phyloP scores from a whole-genome alignment of 179 eudicot species.

The Actinidia polygama region DNA sequence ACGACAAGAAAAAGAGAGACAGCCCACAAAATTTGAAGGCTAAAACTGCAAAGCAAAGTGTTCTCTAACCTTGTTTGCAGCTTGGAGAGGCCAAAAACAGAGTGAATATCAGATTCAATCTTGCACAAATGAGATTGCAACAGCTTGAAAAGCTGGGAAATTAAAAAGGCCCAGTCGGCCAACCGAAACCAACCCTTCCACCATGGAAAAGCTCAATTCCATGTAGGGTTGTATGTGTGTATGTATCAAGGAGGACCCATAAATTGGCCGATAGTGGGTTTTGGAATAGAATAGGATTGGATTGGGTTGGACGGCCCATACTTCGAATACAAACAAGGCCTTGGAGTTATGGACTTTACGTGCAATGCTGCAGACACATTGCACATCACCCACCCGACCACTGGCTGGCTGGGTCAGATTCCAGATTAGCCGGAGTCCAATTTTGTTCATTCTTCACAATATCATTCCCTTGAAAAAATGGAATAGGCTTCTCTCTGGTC shows the following conservation, averaged over 20 bases:
- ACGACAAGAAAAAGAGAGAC: neutral
- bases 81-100: constrained; percentile 15
- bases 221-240: neutral
- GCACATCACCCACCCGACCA: no score
- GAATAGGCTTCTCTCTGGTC: no score
- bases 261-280: no score
- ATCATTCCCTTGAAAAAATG: no score
- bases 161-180: neutral
- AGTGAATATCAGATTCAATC: constrained; percentile 14
- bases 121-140: neutral
- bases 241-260: neutral
- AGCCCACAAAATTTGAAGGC: constrained; percentile 3
- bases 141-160: neutral
- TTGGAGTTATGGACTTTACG: constrained; percentile 26
- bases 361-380: no score
- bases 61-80: constrained; percentile 23
- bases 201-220: constrained; percentile 24
- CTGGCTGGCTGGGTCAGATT: no score
- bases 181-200: neutral
- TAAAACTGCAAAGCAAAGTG: neutral
- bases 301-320: neutral
- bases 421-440: no score
- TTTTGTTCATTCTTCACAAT: no score
- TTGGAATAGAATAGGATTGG: neutral
- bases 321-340: constrained; percentile 10